Evolutionary conservation across 23 red algal genomes (phyloP), one percentile per base, ranked within the genome.

Genomic region (Agarophyton chilense): DNA sequence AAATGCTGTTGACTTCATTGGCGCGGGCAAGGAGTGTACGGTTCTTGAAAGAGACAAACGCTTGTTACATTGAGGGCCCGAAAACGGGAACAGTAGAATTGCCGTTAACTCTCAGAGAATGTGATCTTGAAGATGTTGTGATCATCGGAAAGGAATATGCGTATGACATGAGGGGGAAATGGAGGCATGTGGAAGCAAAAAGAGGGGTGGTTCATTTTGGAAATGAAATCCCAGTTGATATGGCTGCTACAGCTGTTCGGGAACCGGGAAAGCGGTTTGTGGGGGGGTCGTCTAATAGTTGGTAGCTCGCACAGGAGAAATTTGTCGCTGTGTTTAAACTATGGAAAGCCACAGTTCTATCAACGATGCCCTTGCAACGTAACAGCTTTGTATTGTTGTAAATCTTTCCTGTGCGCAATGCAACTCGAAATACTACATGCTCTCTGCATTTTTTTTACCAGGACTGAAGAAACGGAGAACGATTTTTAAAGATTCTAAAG

Each of bases 11-110:
- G 21, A 46, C 13, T 43, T 22, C 68, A 38, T 47, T 74, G 24
- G 68, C 68, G 68, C 18, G 68, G 47, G 38, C 68, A 74, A 74
- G 36, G 43, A 25, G 41, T 18, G 68, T 74, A 24, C 38, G 68
- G 25, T 74, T 74, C 21, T 39, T 74, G 33, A 74, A 74, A 47
- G 40, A 74, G 38, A 25, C 68, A 13, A 74, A 74, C 18, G 45
- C 68, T 0, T 74, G 68, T 13, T 74, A 46, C 36, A 18, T 74
- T 43, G 68, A 43, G 14, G 68, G 68, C 8, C 68, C 68, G 5
- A 74, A 74, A 74, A 74, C 68, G n/a, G 68, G 68, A 14, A 74
- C 68, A 29, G 68, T 74, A 21, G 68, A 74, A 25, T 49, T 74
- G 14, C 68, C 68, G 6, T 39, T 74, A n/a, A 46, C 43, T 10